Evolutionary conservation across 176 grass and related monocot genomes (phyloP).

Genomic region (Saccharum officinarum): DNA sequence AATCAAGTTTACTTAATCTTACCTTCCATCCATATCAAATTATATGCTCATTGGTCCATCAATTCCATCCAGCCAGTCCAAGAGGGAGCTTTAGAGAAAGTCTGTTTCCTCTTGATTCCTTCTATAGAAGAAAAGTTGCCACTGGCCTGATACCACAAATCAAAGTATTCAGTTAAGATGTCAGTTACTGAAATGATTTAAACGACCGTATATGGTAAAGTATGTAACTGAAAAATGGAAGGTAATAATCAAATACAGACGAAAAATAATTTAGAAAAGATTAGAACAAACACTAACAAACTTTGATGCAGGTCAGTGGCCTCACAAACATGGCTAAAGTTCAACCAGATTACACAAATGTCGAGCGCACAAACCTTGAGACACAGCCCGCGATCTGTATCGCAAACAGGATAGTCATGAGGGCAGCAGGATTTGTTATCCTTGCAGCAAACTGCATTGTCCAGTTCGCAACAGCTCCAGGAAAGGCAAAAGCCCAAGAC

Average conservation of each 20-base stretch:
- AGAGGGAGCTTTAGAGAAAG: constrained; percentile 46
- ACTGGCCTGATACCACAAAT: constrained; percentile 40
- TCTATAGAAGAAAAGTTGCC: constrained; percentile 56
- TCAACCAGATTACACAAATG: neutral
- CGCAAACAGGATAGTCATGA: constrained; percentile 72
- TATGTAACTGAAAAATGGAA: neutral
- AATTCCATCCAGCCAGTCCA: constrained; percentile 53
- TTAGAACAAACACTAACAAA: neutral
- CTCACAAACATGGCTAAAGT: neutral
- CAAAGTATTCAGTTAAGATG: constrained; percentile 2
- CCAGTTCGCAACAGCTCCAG: constrained; percentile 86
- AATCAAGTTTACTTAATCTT: neutral
- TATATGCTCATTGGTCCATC: constrained; percentile 36
- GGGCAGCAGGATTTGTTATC: constrained; percentile 79
- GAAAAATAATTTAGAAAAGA: neutral
- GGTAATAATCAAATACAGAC: neutral
- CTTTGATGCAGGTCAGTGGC: neutral
- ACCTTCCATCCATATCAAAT: constrained; percentile 1
- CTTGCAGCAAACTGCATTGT: constrained; percentile 83
- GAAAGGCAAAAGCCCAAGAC: constrained; percentile 76
- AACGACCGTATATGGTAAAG: neutral
- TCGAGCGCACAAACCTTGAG: constrained; percentile 41
- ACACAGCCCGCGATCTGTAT: constrained; percentile 49
- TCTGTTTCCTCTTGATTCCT: constrained; percentile 43
- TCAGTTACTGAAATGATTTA: neutral